phyloP scores from a whole-genome alignment of 2,329 filamentous ascomycete species.

The Xylogone sp. region DNA sequence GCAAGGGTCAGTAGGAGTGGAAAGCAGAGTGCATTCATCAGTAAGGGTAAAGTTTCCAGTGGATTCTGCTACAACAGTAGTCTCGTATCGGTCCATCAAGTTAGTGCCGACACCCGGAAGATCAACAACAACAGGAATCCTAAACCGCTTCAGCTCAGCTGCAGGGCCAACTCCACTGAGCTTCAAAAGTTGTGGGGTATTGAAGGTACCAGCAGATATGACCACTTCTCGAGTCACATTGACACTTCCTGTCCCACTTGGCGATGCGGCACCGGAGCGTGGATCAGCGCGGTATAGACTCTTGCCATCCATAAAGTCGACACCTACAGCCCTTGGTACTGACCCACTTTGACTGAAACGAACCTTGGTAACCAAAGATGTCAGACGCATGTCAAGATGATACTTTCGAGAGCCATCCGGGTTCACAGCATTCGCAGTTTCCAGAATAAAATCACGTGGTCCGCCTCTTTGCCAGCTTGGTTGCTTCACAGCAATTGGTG shows the following conservation, averaged over 20 bases:
- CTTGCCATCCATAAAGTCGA: conserved; percentile 38
- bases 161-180: conserved; percentile 40
- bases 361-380: conserved; percentile 35
- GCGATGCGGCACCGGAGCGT: conserved; percentile 25
- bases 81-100: conserved; percentile 54
- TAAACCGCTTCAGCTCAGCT: conserved; percentile 34
- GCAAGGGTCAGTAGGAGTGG: conserved; percentile 31
- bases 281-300: conserved; percentile 39
- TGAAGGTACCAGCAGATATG: conserved; percentile 42
- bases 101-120: conserved; percentile 62
- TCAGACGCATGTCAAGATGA: conserved; percentile 14
- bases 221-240: conserved; percentile 41
- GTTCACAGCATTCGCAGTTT: conserved; percentile 13
- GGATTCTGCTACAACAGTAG: conserved; percentile 38
- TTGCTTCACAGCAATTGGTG: conserved; percentile 13
- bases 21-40: conserved; percentile 31
- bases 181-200: conserved; percentile 43
- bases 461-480: conserved; percentile 12
- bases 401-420: conserved; percentile 14
- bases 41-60: conserved; percentile 34
- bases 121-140: conserved; percentile 50
- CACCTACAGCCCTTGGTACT: conserved; percentile 33
- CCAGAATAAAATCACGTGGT: conserved; percentile 21
- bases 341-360: conserved; percentile 29
- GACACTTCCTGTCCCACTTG: conserved; percentile 23